Percentiles rank a stretch among this genome's conserved stretches.
These are phyloP conservation scores for Fusarium oligoseptatum DNA, from an alignment of 2,329 filamentous ascomycete genomes.

Conservation along the genomic window DNA sequence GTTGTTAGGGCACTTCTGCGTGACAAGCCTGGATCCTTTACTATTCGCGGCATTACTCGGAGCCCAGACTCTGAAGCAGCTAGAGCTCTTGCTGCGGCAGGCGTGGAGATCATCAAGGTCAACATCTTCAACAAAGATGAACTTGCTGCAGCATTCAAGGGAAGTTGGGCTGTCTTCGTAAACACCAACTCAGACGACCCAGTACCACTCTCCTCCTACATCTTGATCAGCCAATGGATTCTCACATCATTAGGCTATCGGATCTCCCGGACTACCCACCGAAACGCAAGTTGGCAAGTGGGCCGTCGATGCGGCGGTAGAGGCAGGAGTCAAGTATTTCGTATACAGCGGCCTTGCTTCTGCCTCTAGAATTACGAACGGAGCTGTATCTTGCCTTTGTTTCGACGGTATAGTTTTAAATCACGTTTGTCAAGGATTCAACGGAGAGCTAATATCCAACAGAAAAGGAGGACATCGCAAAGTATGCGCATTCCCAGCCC, in stretches of 20 bases:
- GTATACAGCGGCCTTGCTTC: slow-evolving; percentile 54
- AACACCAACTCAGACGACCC: slow-evolving; percentile 51
- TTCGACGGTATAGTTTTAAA: slow-evolving; percentile 50
- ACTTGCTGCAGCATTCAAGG: slow-evolving; percentile 46
- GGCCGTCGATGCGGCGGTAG: slow-evolving; percentile 50
- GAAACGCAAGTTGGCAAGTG: slow-evolving; percentile 53
- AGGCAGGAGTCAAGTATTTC: slow-evolving; percentile 52
- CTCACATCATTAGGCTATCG: slow-evolving; percentile 34
- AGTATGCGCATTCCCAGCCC: slow-evolving; percentile 50
- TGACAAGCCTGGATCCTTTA: slow-evolving; percentile 45
- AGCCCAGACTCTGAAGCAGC: slow-evolving; percentile 46
- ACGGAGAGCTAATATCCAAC: slow-evolving; percentile 1
- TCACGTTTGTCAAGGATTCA: fast-evolving
- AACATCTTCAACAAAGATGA: slow-evolving; percentile 45
- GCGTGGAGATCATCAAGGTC: slow-evolving; percentile 49
- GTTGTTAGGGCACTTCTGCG: slow-evolving; percentile 49
- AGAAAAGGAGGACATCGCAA: slow-evolving; percentile 56
- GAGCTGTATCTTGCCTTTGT: slow-evolving; percentile 46
- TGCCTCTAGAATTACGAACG: slow-evolving; percentile 50
- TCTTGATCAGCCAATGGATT: not conserved
- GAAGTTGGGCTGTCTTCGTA: slow-evolving; percentile 51
- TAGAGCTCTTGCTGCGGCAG: slow-evolving; percentile 41
- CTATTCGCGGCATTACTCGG: slow-evolving; percentile 48
- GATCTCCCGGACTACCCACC: slow-evolving; percentile 43
- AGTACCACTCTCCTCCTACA: slow-evolving; percentile 18